Base-by-base conservation (phyloP, 2,329 filamentous ascomycete genomes). In the Paecilomyces sp. region DNA sequence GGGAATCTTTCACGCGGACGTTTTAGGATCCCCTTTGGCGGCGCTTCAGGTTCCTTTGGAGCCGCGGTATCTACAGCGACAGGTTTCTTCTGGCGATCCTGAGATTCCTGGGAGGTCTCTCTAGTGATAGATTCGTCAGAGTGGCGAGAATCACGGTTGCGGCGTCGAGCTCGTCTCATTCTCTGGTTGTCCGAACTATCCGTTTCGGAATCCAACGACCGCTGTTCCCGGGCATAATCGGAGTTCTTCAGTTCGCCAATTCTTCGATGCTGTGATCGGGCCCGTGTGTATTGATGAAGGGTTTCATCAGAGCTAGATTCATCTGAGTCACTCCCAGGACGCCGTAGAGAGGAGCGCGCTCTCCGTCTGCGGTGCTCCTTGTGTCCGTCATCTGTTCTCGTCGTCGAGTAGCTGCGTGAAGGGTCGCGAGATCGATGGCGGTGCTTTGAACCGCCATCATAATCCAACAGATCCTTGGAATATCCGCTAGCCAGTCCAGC, bases 21-120 rank as follows among this genome's bases (percentile, higher is more conserved):
- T 74, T 95, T 94, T 52, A 97, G 80, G 59, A 97, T 97, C 15
- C 92, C 88, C 74, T 89, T 94, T 61, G 91, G 84, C 3, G 77
- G 73, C 18, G 85, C 83, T 64, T 90, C 89, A 50, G 83, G 82
- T 18, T 90, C 88, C 22, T 80, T 77, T 2, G 64, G 59, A 3
- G 60, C 55, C 9, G 63, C 64, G 15, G 65, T 65, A 3, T 69
- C 73, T 18, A 66, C 71, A 55, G 60, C 67, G 57, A 65, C 63
- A 31, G 60, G 63, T 64, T 66, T 75, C 64, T 50, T 63, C 67
- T 60, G 65, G 63, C 58, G 66, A 52, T 58, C 67, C 56, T 60
- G 61, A 51, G 57, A 52, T 52, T 58, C 60, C 41, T 67, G 65
- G 24, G 55, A 55, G 57, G 65, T 56, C 57, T 64, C 57, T 61